Evolutionary conservation across 345 rosid species (phyloP).

Genomic region (Kandelia obovata): DNA sequence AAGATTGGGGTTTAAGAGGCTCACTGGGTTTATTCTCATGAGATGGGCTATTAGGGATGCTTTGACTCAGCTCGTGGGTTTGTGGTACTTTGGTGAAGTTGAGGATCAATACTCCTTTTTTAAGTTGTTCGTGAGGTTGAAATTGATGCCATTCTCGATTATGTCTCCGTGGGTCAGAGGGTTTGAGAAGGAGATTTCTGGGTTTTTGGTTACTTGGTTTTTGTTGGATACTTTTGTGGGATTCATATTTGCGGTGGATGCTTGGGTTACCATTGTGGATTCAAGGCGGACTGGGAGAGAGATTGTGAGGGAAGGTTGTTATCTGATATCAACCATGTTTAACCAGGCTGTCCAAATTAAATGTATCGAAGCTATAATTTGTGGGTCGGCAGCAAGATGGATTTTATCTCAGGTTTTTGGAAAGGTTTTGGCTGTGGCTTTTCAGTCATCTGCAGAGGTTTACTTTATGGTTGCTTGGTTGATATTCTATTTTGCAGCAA

Average conservation of each 20-base stretch:
- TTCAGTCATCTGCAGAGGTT: conserved; percentile 79
- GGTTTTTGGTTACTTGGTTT: conserved; percentile 82
- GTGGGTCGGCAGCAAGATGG: conserved; percentile 75
- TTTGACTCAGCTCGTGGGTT: conserved; percentile 71
- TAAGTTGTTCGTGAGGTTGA: conserved; percentile 76
- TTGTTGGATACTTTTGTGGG: conserved; percentile 64
- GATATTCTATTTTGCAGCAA: conserved; percentile 67
- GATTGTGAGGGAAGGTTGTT: conserved; percentile 82
- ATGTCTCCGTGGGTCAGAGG: conserved; percentile 81
- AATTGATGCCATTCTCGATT: conserved; percentile 86
- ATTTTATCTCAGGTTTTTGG: conserved; percentile 47
- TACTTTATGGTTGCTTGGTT: conserved; percentile 91
- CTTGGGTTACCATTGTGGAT: conserved; percentile 82
- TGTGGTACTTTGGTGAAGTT: conserved; percentile 84
- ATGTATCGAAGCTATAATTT: conserved; percentile 71
- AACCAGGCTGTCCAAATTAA: conserved; percentile 75
- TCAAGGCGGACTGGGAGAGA: conserved; percentile 80
- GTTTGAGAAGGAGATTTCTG: conserved; percentile 78
- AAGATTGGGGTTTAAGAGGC: conserved; percentile 67
- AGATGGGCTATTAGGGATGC: conserved; percentile 94
- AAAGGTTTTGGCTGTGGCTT: conserved; percentile 46
- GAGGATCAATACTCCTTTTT: conserved; percentile 88
- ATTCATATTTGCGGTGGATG: conserved; percentile 69
- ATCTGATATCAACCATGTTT: conserved; percentile 61
- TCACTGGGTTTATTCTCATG: conserved; percentile 79